These are phyloP conservation scores for Eragrostis curvula DNA, from an alignment of 176 grass and related monocot genomes.

Conservation along the genomic window DNA sequence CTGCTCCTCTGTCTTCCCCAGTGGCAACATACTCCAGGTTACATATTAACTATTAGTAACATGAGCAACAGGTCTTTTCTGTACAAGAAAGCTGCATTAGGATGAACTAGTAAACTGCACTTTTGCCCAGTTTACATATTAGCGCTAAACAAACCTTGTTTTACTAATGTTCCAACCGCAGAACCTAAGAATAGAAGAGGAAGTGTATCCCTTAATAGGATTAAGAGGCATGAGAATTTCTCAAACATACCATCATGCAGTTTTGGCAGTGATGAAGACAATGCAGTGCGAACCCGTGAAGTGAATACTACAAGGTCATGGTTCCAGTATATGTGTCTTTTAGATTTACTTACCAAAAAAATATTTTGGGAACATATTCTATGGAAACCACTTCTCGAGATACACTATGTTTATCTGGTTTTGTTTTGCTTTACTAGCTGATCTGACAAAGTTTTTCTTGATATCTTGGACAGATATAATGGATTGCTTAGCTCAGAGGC, in stretches of 20 bases:
- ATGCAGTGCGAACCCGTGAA: conserved; percentile 39
- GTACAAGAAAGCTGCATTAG: conserved; percentile 1
- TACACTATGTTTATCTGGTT: conserved; percentile 12
- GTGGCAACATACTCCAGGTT: neutral
- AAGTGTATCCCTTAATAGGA: conserved; percentile 34
- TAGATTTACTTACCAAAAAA: conserved; percentile 1
- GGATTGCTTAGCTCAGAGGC: conserved; percentile 55
- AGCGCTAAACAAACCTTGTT: conserved; percentile 29
- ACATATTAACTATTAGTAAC: neutral
- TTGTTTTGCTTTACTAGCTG: conserved; percentile 26
- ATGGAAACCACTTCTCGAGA: neutral
- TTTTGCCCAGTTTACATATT: conserved; percentile 30
- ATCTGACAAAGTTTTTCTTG: conserved; percentile 33
- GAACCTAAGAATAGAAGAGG: conserved; percentile 41
- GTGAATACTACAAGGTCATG: conserved; percentile 55
- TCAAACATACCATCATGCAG: conserved; percentile 30
- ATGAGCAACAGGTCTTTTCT: neutral
- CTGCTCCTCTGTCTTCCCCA: neutral
- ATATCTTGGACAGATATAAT: conserved; percentile 48
- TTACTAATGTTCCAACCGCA: conserved; percentile 40
- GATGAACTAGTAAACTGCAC: conserved; percentile 24
- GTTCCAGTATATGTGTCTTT: conserved; percentile 27
- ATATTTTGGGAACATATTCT: neutral
- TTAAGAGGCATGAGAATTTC: conserved; percentile 37
- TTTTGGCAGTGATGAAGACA: conserved; percentile 33